Evolutionary conservation across 2,329 filamentous ascomycete species (phyloP), one percentile per base, ranked within the genome.

Genomic region (Pestalotiopsis sp.): DNA sequence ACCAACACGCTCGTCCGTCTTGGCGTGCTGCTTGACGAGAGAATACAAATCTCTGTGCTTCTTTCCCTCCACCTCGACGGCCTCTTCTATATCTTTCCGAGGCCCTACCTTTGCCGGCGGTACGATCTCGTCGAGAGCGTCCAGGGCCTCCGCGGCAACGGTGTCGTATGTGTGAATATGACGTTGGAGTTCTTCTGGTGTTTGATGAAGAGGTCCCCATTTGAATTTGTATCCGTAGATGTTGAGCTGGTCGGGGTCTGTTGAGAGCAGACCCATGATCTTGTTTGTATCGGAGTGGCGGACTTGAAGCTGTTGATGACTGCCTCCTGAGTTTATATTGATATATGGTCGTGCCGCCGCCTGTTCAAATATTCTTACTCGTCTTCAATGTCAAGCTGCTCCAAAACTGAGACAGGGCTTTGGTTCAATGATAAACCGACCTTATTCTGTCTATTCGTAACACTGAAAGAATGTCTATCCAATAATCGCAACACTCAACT

Each of bases 161-260:
- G 82, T 83, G 78, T 95, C 93, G 75, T 93, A 95, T 1, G 87
- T 87, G 68, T 88, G 86, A 64, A 90, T 90, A 71, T 92, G 76
- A 3, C 86, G 87, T 66, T 86, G 79, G 52, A 91, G 80, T 74
- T 93, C 82, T 67, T 90, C 85, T 6, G 83, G 79, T 1, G 87
- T 88, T 20, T 88, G 80, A 77, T 95, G 93, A 3, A 89, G 79
- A 5, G 85, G 77, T 1, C 91, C 92, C 85, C 91, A 91, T 73
- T 90, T 86, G 76, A 95, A 94, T 6, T 84, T 86, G 74, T 93
- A 87, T 23, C 88, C 91, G 89, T 90, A 94, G 71, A 75, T 69
- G 13, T 72, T 67, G 7, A 68, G 61, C n/a, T 58, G 12, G 17
- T 31, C 31, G n/a, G 66, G 45, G 31, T 65, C 45, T 12, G 13